Conservation (phyloP, 1,139 yeast genomes). For the Sugiyamaella xylanicola region DNA sequence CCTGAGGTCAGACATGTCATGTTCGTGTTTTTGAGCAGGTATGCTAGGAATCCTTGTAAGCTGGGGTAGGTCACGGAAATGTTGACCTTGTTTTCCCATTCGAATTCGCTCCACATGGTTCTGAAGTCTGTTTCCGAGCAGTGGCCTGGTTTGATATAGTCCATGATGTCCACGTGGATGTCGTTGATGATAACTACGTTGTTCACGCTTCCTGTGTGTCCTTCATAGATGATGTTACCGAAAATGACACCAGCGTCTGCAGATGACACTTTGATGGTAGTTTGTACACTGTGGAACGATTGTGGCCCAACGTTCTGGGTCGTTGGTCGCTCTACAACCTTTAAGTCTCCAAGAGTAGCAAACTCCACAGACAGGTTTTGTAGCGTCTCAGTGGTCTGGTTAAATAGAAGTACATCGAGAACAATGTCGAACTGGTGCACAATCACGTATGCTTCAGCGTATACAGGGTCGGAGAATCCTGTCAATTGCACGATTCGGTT, state of each 20-base stretch:
- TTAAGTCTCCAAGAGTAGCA: slow-evolving; percentile 94
- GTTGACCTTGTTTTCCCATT: slow-evolving; percentile 98
- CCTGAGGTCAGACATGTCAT: slow-evolving; percentile 95
- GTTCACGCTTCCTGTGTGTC: slow-evolving; percentile 88
- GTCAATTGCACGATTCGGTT: slow-evolving; percentile 90
- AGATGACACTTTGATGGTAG: slow-evolving; percentile 90
- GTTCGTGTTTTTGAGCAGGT: slow-evolving; percentile 79
- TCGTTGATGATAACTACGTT: slow-evolving; percentile 92
- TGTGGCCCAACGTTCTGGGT: slow-evolving; percentile 96
- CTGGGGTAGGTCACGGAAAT: slow-evolving; percentile 71
- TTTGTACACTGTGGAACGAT: slow-evolving; percentile 87
- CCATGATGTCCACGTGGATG: slow-evolving; percentile 95
- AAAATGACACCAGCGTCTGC: slow-evolving; percentile 98
- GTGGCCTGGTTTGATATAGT: slow-evolving; percentile 91
- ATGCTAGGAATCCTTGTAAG: slow-evolving; percentile 77
- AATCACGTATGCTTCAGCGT: slow-evolving; percentile 94
- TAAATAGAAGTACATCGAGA: slow-evolving; percentile 88
- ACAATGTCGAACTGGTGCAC: slow-evolving; percentile 96
- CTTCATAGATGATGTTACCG: slow-evolving; percentile 96
- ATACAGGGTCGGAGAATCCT: slow-evolving; percentile 96
- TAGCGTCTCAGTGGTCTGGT: slow-evolving; percentile 89
- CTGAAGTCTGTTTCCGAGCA: slow-evolving; percentile 91
- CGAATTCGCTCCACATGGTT: slow-evolving; percentile 98
- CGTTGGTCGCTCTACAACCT: slow-evolving; percentile 89
- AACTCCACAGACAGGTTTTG: slow-evolving; percentile 93